Evolutionary conservation across 2,329 filamentous ascomycete species (phyloP), one percentile per base, ranked within the genome.

Genomic region (Aaosphaeria arxii): DNA sequence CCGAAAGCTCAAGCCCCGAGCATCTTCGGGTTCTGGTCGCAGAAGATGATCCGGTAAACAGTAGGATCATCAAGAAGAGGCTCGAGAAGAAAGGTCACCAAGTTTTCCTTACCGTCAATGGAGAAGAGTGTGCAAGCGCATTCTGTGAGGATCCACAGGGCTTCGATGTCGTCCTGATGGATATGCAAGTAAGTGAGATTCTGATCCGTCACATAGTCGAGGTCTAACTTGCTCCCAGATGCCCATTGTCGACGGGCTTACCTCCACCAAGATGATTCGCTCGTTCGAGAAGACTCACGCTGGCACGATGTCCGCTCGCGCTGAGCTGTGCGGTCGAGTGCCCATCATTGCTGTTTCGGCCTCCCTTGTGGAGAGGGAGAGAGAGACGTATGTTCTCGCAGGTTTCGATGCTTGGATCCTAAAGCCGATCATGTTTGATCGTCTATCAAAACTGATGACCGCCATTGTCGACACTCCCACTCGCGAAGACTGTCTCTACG

Each of bases 371-470:
- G 91, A 95, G 64, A 79, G 77, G 13, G 81, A 91, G 40, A 80
- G 75, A 44, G 75, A 85, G 38, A 80, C 71, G 0, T 96, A 95
- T 56, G 80, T 90, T 40, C 78, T 87, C 40, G 84, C 84, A 5
- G 91, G 91, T 0, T 95, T 95, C 56, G 90, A 95, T 56, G 91
- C 87, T 28, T 95, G 90, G 90, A 91, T 96, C 29, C 74, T 95
- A 48, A 95, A 95, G 62, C 90, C 90, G 0, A 88, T 95, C 40
- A 85, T 92, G 51, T 95, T 95, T 63, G 82, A 84, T 56, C 80
- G 89, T 6, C 75, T 95, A 0, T 83, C 82, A 49, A 77, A 79
- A 24, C 75, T 95, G 6, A 77, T 95, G 47, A 69, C 74, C 1
- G 89, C 89, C 1, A 88, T 94, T 36, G 77, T 83, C 3, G 79